Base-by-base conservation (phyloP, 306 rosid genomes). In the Lablab purpureus region DNA sequence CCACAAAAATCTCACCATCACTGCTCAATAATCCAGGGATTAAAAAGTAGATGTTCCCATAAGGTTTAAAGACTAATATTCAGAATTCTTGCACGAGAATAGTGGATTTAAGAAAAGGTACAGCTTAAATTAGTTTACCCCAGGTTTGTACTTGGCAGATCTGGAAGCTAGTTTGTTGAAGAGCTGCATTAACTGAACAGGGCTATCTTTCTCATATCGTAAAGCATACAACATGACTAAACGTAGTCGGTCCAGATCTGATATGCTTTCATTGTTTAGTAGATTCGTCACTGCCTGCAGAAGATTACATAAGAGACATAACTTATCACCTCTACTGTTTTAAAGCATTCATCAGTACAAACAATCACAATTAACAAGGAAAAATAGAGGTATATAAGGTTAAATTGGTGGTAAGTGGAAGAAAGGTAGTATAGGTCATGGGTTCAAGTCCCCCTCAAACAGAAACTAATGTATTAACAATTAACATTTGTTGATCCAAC, bases 121-220 rank as follows among this genome's bases (percentile, higher is more conserved):
- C 36, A 46, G 55, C 43, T 21, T 19, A 68, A 72, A 50, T 79
- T 49, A 67, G 12, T 71, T 79, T 92, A 92, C 97, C 93, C 97
- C 97, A 22, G 87, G 88, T 75, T 90, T 90, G 82, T 92, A 92
- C 83, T 90, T 90, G 43, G 94, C 86, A 81, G 93, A 92, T 64
- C 80, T 82, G 75, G 97, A 91, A 83, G 97, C 90, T 81, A 92
- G 76, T 85, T 90, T 90, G 65, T 87, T 90, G 83, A 90, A 90
- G 84, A 92, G 94, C 88, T 88, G 94, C 95, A 88, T 94, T 82
- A 94, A 87, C 70, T 94, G 94, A 77, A 94, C 98, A 23, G 97
- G 96, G 83, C 96, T 94, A 55, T 94, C 97, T 86, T 94, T 94
- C 86, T 94, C 97, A 71, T 94, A 91, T 71, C 97, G 94, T 87